Percentiles rank a stretch among this genome's conserved stretches.
Conservation (phyloP, 2,329 filamentous ascomycete genomes). For the Neurospora crassa region DNA sequence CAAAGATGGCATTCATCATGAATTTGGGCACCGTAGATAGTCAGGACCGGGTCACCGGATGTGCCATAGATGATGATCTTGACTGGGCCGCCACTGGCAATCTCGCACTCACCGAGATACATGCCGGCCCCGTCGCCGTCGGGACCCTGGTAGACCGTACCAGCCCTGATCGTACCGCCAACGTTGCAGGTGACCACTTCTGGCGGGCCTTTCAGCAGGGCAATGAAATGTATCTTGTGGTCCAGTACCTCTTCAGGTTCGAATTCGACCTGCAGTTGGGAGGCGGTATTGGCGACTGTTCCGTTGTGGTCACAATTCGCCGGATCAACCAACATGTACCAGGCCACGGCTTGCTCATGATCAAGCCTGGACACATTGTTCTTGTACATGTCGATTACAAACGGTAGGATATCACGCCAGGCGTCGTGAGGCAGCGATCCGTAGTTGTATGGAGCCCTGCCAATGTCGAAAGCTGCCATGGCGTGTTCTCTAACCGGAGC, state of each 20-base stretch:
- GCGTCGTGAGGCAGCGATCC: slow-evolving; percentile 36
- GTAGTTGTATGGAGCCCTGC: slow-evolving; percentile 35
- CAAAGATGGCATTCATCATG: neutral
- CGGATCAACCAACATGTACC: slow-evolving; percentile 18
- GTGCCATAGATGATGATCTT: too few species aligned
- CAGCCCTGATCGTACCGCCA: neutral
- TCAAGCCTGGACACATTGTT: slow-evolving; percentile 17
- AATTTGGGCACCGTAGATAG: too few species aligned
- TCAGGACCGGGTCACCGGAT: too few species aligned
- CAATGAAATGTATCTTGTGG: neutral
- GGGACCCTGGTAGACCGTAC: neutral
- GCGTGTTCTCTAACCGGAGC: slow-evolving; percentile 19
- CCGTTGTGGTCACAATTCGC: slow-evolving; percentile 7
- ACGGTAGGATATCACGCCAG: slow-evolving; percentile 26
- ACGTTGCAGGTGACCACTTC: neutral
- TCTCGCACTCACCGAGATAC: neutral
- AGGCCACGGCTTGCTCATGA: slow-evolving; percentile 18
- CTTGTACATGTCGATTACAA: slow-evolving; percentile 26
- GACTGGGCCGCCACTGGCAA: too few species aligned
- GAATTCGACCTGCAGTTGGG: slow-evolving; percentile 18
- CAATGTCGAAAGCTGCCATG: slow-evolving; percentile 22
- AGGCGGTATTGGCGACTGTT: slow-evolving; percentile 22
- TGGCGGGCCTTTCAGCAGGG: neutral
- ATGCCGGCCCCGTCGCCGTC: neutral
- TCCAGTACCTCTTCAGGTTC: slow-evolving; percentile 11